Percentiles rank a stretch among this genome's conserved stretches.
Evolutionary conservation across 2,329 filamentous ascomycete species (phyloP).

Genomic region (Nemania bipapillata): DNA sequence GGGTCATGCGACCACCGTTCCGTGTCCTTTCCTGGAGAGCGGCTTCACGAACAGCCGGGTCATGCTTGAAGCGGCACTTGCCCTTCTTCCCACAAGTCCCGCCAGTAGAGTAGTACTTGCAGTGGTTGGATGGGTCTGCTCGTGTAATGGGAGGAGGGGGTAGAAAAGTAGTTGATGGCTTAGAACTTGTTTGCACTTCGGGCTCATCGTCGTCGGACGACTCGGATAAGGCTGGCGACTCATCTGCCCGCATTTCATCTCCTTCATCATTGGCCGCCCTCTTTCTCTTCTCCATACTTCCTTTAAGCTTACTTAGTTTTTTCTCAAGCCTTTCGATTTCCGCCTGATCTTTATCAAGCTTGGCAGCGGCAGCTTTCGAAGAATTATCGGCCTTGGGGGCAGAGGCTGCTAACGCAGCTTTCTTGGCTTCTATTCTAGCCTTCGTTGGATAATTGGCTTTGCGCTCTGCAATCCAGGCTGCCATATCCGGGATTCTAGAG

Average conservation of each 20-base stretch:
- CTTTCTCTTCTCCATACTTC: constrained; percentile 72
- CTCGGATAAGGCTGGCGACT: constrained; percentile 56
- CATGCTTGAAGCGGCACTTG: constrained; percentile 79
- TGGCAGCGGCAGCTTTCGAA: constrained; percentile 60
- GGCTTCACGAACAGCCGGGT: constrained; percentile 70
- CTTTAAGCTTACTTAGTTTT: constrained; percentile 76
- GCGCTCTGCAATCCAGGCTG: constrained; percentile 83
- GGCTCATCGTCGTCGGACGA: constrained; percentile 69
- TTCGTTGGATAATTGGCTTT: constrained; percentile 83
- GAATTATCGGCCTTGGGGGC: constrained; percentile 65
- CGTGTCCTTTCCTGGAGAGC: constrained; percentile 71
- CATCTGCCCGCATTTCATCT: constrained; percentile 68
- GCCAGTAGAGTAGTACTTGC: constrained; percentile 77
- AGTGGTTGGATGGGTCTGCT: constrained; percentile 72
- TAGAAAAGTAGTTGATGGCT: constrained; percentile 51
- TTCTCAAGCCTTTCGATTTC: constrained; percentile 69
- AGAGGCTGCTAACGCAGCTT: constrained; percentile 61
- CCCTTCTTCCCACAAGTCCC: constrained; percentile 77
- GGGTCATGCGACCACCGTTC: constrained; percentile 73
- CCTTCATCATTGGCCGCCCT: constrained; percentile 74
- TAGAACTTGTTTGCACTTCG: constrained; percentile 66
- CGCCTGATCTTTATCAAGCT: constrained; percentile 59
- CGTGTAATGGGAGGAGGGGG: constrained; percentile 62
- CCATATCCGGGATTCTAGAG: constrained; percentile 72
- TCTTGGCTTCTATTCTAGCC: constrained; percentile 73